Conservation (phyloP, 768 basidiomycete genomes). For the Naganishia randhawae region DNA sequence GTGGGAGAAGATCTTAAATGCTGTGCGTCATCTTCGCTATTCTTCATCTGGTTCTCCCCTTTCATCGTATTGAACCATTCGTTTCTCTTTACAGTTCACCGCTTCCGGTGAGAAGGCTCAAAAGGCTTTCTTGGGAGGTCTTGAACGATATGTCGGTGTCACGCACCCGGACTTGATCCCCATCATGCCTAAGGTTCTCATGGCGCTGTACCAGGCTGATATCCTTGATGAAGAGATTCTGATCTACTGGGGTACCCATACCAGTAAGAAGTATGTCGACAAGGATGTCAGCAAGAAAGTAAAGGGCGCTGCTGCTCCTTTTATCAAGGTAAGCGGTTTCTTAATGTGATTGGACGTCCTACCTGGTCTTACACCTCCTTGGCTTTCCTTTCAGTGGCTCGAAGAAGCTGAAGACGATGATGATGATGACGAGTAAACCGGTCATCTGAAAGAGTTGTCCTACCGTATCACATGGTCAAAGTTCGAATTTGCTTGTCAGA, state of each 20-base stretch:
- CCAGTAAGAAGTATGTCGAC: slow-evolving; percentile 93
- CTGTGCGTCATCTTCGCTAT: slow-evolving; percentile 57
- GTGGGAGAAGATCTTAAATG: slow-evolving; percentile 68
- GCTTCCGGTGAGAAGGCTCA: slow-evolving; percentile 91
- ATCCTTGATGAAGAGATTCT: slow-evolving; percentile 87
- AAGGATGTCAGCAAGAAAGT: slow-evolving; percentile 94
- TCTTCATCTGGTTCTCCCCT: neutral
- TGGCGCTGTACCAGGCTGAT: slow-evolving; percentile 88
- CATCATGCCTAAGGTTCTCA: slow-evolving; percentile 81
- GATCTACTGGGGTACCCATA: slow-evolving; percentile 89
- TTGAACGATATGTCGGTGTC: slow-evolving; percentile 80
- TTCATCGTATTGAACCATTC: neutral
- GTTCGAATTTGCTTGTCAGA: neutral
- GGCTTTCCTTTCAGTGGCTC: slow-evolving; percentile 19
- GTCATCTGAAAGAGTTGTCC: neutral
- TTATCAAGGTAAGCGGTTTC: slow-evolving; percentile 63
- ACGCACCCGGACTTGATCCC: slow-evolving; percentile 67
- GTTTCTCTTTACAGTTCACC: slow-evolving; percentile 35
- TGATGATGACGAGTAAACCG: slow-evolving; percentile 25
- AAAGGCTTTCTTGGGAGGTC: slow-evolving; percentile 85
- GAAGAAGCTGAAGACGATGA: slow-evolving; percentile 30
- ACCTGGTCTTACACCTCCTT: neutral
- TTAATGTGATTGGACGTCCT: neutral
- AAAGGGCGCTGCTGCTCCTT: slow-evolving; percentile 83
- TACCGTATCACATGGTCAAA: neutral